Conservation (phyloP, 2,329 filamentous ascomycete species). For the Arthrobotrys iridis region DNA sequence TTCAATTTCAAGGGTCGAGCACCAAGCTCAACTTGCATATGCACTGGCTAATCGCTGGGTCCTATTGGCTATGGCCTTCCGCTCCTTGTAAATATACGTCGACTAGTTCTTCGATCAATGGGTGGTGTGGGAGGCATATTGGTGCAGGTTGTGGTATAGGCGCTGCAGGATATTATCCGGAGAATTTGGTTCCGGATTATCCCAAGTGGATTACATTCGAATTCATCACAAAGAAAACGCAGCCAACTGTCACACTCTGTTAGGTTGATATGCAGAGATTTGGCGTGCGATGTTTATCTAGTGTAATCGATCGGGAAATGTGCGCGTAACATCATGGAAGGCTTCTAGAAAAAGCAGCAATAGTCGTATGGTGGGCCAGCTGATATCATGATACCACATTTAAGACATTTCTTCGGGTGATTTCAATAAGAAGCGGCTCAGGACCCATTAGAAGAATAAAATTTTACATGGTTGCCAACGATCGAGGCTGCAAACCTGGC, state of each 20-base stretch:
- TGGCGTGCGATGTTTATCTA: not conserved
- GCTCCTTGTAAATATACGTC: not conserved
- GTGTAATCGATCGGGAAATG: not conserved
- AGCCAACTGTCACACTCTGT: constrained; percentile 1
- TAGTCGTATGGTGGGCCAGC: not conserved
- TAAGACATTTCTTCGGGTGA: constrained; percentile 19
- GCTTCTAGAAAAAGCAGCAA: constrained; percentile 35
- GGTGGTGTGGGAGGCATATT: constrained; percentile 1
- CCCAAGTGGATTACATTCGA: constrained; percentile 24
- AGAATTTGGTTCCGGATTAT: constrained; percentile 52
- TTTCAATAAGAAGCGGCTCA: not conserved
- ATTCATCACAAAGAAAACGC: not conserved
- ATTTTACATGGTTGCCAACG: not conserved
- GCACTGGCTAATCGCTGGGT: not conserved
- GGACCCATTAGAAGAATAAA: not conserved
- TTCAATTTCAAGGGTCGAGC: not conserved
- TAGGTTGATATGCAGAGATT: not conserved
- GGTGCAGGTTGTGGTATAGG: not conserved
- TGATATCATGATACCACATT: constrained; percentile 11
- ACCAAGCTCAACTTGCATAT: constrained; percentile 21
- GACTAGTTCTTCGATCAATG: not conserved
- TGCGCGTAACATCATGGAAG: constrained; percentile 16
- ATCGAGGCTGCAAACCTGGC: not conserved
- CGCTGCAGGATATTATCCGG: constrained; percentile 40
- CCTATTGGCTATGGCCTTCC: constrained; percentile 22